Evolutionary conservation across 2,329 filamentous ascomycete species (phyloP), one percentile per base, ranked within the genome.

Genomic region (Thielaviopsis euricoi): DNA sequence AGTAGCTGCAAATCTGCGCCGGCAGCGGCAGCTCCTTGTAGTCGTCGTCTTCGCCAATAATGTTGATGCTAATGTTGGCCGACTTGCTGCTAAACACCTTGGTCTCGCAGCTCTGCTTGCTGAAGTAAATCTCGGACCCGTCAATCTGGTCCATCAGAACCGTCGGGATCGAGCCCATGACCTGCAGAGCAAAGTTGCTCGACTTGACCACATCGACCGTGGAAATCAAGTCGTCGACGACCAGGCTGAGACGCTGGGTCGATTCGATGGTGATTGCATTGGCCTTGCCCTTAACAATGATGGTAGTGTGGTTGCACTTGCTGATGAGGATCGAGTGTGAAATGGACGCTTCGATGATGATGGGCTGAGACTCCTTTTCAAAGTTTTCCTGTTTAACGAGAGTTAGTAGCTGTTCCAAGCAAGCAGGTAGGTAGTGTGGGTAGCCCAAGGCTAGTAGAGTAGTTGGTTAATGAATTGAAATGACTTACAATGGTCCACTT

Each of bases 211-310:
- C 87, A 67, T 98, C 93, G 58, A 98, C 82, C 33, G 87, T 89
- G 53, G 87, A 94, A 53, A 97, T 87, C 12, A 97, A 82, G 0
- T 83, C 87, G 65, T 97, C 91, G 57, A 97, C 80, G 55, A 97
- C 82, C 56, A 98, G 79, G 26, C 88, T 94, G 19, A 94, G 76
- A 54, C 88, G 85, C 52, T 78, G 81, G 58, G 85, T 91, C 73
- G 96, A 96, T 73, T 97, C 93, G 64, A 97, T 80, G 5, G 89
- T 91, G 62, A 98, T 87, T n/a, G 93, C 89, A 68, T 98, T 98
- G 59, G 88, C 89, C 73, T 98, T 98, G 71, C 89, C 90, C 67
- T 82, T 86, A 67, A 98, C 75, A 64, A 94, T 86, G 66, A 98
- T 80, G 23, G 90, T 94, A 5, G 87, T 87, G 71, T 93, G 93